Evolutionary conservation across 495 filamentous ascomycete species (phyloP).

Genomic region (Penicillium coprophilum): DNA sequence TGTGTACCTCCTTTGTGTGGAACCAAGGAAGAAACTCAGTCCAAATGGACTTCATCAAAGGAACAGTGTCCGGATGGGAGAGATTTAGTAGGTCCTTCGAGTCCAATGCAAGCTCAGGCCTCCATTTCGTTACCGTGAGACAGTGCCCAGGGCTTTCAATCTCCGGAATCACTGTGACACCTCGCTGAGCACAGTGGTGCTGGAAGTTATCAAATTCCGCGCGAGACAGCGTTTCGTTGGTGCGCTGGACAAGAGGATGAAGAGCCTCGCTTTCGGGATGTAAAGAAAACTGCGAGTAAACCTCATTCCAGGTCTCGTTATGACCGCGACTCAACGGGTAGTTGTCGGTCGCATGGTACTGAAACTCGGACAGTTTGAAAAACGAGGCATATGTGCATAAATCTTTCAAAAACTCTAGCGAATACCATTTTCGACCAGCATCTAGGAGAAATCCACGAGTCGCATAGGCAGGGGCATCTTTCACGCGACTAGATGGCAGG

Average conservation of each 20-base stretch:
- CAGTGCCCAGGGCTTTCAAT: slow-evolving; percentile 57
- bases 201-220: slow-evolving; percentile 52
- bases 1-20: slow-evolving; percentile 55
- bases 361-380: slow-evolving; percentile 59
- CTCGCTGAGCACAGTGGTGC: slow-evolving; percentile 49
- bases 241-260: slow-evolving; percentile 43
- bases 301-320: slow-evolving; percentile 50
- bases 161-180: slow-evolving; percentile 55
- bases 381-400: slow-evolving; percentile 57
- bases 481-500: slow-evolving; percentile 31
- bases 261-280: slow-evolving; percentile 41
- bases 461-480: slow-evolving; percentile 48
- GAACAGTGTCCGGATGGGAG: slow-evolving; percentile 53
- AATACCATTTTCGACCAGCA: slow-evolving; percentile 58
- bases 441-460: slow-evolving; percentile 55
- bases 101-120: slow-evolving; percentile 52
- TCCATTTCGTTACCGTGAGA: slow-evolving; percentile 56
- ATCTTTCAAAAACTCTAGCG: slow-evolving; percentile 51
- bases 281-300: slow-evolving; percentile 54
- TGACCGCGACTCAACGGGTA: slow-evolving; percentile 54
- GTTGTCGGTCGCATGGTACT: slow-evolving; percentile 58
- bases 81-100: slow-evolving; percentile 53
- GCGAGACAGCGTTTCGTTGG: slow-evolving; percentile 50
- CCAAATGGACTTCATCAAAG: slow-evolving; percentile 55
- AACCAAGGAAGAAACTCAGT: slow-evolving; percentile 57